Base-by-base conservation (phyloP, 2,329 filamentous ascomycete species). In the Macrophomina tecta region DNA sequence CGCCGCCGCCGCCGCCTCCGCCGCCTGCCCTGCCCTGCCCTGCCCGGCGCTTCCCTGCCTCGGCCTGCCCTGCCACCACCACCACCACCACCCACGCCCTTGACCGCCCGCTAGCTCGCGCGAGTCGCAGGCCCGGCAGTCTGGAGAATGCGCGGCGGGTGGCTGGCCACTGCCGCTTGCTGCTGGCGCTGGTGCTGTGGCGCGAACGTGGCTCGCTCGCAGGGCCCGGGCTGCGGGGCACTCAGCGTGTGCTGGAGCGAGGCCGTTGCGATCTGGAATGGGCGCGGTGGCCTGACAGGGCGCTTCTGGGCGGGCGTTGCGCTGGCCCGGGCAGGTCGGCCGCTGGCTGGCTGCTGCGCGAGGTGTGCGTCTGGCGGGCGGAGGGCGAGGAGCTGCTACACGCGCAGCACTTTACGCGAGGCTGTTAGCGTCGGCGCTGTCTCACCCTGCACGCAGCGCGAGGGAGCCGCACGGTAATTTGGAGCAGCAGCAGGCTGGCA, bases 401-500 rank as follows among this genome's bases (percentile, higher is more conserved):
- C 45, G 45, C 4, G 45, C 34, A 38, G 14, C 40, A 61, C 40
- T 46, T 40, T 46, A 61, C 40, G 56, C 56, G 56, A 61, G 40
- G 40, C 40, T 61, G 56, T 48, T 61, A 61, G 56, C 56, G 56
- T 61, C 56, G 56, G 56, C 56, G 55, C 55, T 58, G 55, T 58
- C 56, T 48, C 56, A 61, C 40, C 56, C 40, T 61, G 52, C 34
- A 34, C 52, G 36, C 53, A 23, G 53, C 53, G 36, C 53, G 53
- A 56, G 53, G 53, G 53, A 56, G 53, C 53, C 53, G 53, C 53
- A 56, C 53, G 53, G 51, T 53, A 53, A 53, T 34, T 53, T 53
- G 32, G 23, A 23, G 23, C 23, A 23, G 23, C 23, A 23, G 23
- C 23, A 23, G 23, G 23, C 23, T 23, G 23, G 23, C 23, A 23